These are phyloP conservation scores for Thielaviopsis populi DNA, from an alignment of 2,329 filamentous ascomycete genomes.

Conservation along the genomic window DNA sequence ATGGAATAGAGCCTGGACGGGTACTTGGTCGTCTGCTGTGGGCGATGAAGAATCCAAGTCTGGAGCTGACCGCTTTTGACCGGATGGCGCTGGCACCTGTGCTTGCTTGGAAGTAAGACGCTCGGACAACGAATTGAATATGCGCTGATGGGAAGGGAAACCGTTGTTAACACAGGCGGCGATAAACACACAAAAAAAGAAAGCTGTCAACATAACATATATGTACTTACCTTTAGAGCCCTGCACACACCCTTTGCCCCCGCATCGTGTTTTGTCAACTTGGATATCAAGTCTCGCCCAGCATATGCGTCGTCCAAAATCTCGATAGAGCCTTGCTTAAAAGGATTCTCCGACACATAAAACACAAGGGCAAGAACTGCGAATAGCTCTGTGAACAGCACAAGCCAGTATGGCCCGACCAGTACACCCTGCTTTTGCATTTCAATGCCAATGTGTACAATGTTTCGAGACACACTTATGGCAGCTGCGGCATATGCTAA, in stretches of 20 bases:
- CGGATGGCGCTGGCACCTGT: background rate
- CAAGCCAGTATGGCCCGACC: constrained; percentile 78
- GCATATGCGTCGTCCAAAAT: constrained; percentile 73
- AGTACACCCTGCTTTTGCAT: constrained; percentile 61
- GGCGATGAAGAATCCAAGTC: background rate
- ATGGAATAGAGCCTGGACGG: background rate
- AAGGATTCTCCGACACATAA: constrained; percentile 65
- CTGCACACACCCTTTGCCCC: constrained; percentile 75
- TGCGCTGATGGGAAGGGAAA: constrained; percentile 33
- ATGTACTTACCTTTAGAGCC: constrained; percentile 48
- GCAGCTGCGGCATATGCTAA: constrained; percentile 56
- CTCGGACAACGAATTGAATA: constrained; percentile 75
- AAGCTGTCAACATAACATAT: no score
- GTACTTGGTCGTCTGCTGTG: background rate
- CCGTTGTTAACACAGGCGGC: constrained; percentile 2
- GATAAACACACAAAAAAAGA: constrained; percentile 23
- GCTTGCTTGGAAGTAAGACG: constrained; percentile 35
- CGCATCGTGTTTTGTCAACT: constrained; percentile 67
- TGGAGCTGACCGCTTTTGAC: constrained; percentile 7
- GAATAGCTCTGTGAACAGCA: constrained; percentile 72
- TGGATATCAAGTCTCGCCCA: constrained; percentile 67
- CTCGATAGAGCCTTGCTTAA: constrained; percentile 58
- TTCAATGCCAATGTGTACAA: constrained; percentile 64
- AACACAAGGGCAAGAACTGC: constrained; percentile 66
- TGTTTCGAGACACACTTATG: constrained; percentile 51